A percentile compares a stretch with the other conserved stretches of the same genome.
phyloP scores from a whole-genome alignment of 495 filamentous ascomycete genomes.

The Neurospora hispaniola region DNA sequence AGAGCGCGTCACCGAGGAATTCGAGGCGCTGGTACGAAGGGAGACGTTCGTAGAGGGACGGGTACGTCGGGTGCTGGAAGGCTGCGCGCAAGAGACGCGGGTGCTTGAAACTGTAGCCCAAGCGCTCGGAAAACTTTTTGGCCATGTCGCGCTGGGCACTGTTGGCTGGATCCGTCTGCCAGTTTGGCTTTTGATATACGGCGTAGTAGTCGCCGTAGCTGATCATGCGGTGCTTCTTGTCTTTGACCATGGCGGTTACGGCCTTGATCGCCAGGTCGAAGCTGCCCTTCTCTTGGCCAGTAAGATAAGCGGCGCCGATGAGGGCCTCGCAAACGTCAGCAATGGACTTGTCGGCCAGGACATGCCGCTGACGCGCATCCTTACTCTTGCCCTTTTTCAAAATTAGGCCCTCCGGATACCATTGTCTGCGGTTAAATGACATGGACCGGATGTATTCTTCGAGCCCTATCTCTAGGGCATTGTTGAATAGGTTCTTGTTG shows the following conservation, averaged over 20 bases:
- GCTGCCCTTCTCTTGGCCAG: constrained; percentile 31
- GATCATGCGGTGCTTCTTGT: constrained; percentile 53
- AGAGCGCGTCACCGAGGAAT: constrained; percentile 82
- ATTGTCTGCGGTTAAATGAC: constrained; percentile 66
- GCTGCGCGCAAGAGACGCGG: constrained; percentile 72
- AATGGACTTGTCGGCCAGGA: constrained; percentile 77
- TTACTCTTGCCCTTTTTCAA: constrained; percentile 42
- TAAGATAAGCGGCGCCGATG: constrained; percentile 79
- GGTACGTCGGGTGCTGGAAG: constrained; percentile 79
- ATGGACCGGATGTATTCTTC: constrained; percentile 73
- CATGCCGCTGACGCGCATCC: constrained; percentile 38
- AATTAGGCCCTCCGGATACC: constrained; percentile 71
- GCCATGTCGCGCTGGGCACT: constrained; percentile 58
- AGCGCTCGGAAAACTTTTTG: constrained; percentile 48
- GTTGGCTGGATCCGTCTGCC: constrained; percentile 50
- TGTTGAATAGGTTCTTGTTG: constrained; percentile 80
- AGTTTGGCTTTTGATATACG: constrained; percentile 60
- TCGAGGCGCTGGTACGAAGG: constrained; percentile 90
- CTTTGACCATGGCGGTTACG: constrained; percentile 65
- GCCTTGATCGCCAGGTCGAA: constrained; percentile 78
- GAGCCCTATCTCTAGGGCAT: constrained; percentile 54
- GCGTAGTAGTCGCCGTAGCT: constrained; percentile 61
- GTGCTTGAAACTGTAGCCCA: constrained; percentile 73
- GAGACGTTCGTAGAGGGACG: constrained; percentile 56
- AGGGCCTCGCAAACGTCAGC: constrained; percentile 96